Conservation (phyloP, 225 moss, liverwort and hornwort genomes). For the Bryum argenteum region DNA sequence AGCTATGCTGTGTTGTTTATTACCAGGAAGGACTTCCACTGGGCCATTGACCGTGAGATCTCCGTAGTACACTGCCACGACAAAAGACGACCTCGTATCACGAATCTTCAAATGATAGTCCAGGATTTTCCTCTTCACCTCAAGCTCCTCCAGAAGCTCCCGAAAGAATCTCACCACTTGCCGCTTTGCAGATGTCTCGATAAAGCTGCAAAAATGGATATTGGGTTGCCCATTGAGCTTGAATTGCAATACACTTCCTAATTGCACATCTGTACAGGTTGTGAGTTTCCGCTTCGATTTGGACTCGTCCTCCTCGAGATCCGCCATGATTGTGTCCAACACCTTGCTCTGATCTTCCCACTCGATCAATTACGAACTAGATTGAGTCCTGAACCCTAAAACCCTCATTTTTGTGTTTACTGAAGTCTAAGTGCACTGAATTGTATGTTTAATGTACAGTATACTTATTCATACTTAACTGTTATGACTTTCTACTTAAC, state of each 20-base stretch:
- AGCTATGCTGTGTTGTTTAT: background rate
- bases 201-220: constrained; percentile 20
- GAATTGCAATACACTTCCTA: constrained; percentile 14
- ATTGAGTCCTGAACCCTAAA: too few relatives aligned
- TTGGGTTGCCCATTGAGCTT: background rate
- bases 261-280: constrained; percentile 13
- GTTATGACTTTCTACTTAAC: too few relatives aligned
- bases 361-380: too few relatives aligned
- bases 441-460: too few relatives aligned
- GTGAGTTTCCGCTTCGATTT: background rate
- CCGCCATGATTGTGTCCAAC: background rate
- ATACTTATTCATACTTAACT: too few relatives aligned
- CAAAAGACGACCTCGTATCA: constrained; percentile 11
- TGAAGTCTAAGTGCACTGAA: too few relatives aligned
- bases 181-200: constrained; percentile 19
- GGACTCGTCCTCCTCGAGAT: background rate
- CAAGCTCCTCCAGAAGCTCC: constrained; percentile 25
- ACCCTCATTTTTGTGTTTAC: too few relatives aligned
- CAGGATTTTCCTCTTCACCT: constrained; percentile 8
- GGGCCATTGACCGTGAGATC: constrained; percentile 7
- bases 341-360: too few relatives aligned
- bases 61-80: constrained; percentile 30
- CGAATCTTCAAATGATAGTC: constrained; percentile 40
- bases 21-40: constrained; percentile 28
- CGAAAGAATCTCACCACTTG: constrained; percentile 27